Base-by-base conservation (phyloP, 176 grass and related monocot genomes). In the Aegilops speltoides region DNA sequence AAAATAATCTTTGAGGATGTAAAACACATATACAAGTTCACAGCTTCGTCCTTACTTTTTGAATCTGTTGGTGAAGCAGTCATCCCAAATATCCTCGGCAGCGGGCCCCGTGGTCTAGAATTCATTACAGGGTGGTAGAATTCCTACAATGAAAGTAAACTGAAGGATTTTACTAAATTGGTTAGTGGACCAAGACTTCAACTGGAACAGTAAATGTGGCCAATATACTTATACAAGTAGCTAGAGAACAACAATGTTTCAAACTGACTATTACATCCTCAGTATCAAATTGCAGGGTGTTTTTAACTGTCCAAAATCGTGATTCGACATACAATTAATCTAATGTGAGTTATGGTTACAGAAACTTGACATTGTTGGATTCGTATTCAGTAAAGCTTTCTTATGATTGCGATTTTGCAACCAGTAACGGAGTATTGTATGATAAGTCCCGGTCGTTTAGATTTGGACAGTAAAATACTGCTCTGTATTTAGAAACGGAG, bases 61-160 rank as follows among this genome's bases (percentile, higher is more conserved):
- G 92, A 86, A 75, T 89, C 28, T 20, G 91, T 83, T 36, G 85
- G 92, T 0, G 95, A 93, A 45, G 95, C 95, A 46, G 95, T 91
- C 92, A 97, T 94, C 22, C 95, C 95, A 72, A 94, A 97, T 88
- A 97, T 94, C 22, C 69, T 93, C 2, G 92, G 95, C 77, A 97
- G 82, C 79, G 88, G 76, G 68, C 76, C 73, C 0, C 36, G 90
- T 19, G 50, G 60, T 15, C 52, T 83, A 64, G 73, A 93, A 72
- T 89, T 78, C 61, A 91, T 36, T 59, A 86, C 86, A 6, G 8
- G 90, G 79, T 97, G 92, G 57, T 94, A 97, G 82, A 97, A 97
- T 68, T 94, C 90, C 95, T 97, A 60, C 24, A 80, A 84, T 79
- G n/a, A 87, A 82, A 79, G 76, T 6, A 43, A 12, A 64, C 8